These are phyloP conservation scores for Glutinoglossum americanum DNA, from an alignment of 495 filamentous ascomycete genomes.

Conservation along the genomic window DNA sequence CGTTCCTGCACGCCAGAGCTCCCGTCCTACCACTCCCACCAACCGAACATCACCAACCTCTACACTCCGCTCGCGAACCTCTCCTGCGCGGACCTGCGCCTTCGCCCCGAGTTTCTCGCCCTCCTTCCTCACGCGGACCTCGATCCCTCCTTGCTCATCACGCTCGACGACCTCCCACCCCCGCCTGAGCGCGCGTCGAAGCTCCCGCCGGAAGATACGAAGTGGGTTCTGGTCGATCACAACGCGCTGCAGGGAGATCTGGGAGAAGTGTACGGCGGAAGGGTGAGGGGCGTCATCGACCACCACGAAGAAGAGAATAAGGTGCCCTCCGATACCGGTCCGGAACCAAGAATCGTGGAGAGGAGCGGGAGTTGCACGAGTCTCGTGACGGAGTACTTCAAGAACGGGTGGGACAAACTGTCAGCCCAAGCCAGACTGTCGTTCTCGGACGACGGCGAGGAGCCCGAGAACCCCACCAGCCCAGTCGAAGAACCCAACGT, in stretches of 20 bases:
- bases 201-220: constrained; percentile 18
- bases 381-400: constrained; percentile 44
- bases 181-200: constrained; percentile 9
- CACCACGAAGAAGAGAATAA: constrained; percentile 70
- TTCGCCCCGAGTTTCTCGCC: constrained; percentile 57
- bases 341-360: constrained; percentile 39
- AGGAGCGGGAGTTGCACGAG: constrained; percentile 58
- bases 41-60: constrained; percentile 13
- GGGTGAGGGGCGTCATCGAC: constrained; percentile 62
- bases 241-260: constrained; percentile 46
- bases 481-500: not conserved
- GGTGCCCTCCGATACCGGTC: constrained; percentile 25
- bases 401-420: constrained; percentile 29
- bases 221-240: constrained; percentile 72
- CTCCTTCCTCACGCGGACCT: constrained; percentile 22
- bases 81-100: constrained; percentile 37
- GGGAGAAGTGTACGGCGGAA: constrained; percentile 17
- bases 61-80: constrained; percentile 72
- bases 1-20: constrained; percentile 26
- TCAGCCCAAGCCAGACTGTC: not conserved
- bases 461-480: not conserved
- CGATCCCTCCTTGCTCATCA: constrained; percentile 19
- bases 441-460: constrained; percentile 11
- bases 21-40: constrained; percentile 11
- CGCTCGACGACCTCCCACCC: constrained; percentile 21